Evolutionary conservation across 805 yeast genomes (phyloP), one percentile per base, ranked within the genome.

Genomic region (Jamesozyma gamospora): DNA sequence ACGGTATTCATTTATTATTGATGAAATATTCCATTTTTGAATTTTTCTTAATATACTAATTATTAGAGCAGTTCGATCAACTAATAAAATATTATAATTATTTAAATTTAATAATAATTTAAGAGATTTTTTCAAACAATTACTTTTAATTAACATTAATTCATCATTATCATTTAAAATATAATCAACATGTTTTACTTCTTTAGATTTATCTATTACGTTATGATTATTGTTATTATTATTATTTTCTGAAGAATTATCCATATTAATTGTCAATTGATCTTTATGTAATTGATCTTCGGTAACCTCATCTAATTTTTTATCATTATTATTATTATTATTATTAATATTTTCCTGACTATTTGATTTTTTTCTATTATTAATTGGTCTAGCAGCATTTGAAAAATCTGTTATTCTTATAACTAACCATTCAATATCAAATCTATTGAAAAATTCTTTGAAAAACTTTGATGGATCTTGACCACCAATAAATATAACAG

Each of bases 21-120:
- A 79, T 18, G 88, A 76, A 55, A 82, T 81, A 50, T 78, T 80
- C 97, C 96, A 90, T 61, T 82, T 82, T 60, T 85, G 92, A 30
- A 88, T 67, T 55, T 81, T 79, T 37, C 98, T 67, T 27, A 92
- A 62, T 2, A 88, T 67, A 0, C 96, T 96, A 10, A 86, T 74
- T 15, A 88, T 69, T 11, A 92, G 75, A 42, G 82, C 79, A 6
- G 88, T 79, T 29, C 82, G 74, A 55, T 92, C 97, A 17, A 92
- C 76, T 12, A 90, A 58, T 34, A 90, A 64, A 4, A 83, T 57
- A 38, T 87, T 87, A 51, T 81, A 78, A 47, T 79, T 66, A 19
- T 71, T 64, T 26, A 53, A 61, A 54, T 90, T 77, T 31, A 90
- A 63, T 6, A 85, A 53, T 14, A 78, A 63, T 41, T 77, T 77